Evolutionary conservation across 1,284 basidiomycete species (phyloP).

Genomic region (Ustilago curta): DNA sequence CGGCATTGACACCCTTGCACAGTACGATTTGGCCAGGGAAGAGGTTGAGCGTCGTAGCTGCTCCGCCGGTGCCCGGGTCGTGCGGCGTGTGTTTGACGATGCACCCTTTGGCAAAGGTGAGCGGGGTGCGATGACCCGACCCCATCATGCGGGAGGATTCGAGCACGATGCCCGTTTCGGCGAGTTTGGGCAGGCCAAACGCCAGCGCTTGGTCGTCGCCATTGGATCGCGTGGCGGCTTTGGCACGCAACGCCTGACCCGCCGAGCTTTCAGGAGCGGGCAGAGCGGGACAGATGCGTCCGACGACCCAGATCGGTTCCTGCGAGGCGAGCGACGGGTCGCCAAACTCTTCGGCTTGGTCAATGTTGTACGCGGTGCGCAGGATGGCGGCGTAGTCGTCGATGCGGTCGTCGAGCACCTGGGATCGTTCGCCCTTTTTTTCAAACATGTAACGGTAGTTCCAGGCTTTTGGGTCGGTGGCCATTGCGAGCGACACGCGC

Average conservation of each 20-base stretch:
- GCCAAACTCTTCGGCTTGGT: conserved; percentile 48
- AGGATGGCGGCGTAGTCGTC: conserved; percentile 55
- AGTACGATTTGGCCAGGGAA: conserved; percentile 92
- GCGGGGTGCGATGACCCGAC: conserved; percentile 54
- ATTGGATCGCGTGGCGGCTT: conserved; percentile 4
- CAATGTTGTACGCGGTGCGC: conserved; percentile 50
- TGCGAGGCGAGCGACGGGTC: conserved; percentile 61
- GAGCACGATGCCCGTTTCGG: conserved; percentile 52
- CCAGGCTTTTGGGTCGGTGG: conserved; percentile 63
- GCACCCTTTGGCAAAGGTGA: conserved; percentile 51
- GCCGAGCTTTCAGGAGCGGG: conserved; percentile 25
- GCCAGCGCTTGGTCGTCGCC: conserved; percentile 1
- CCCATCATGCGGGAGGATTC: conserved; percentile 62
- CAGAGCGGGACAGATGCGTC: conserved; percentile 51
- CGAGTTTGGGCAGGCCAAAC: conserved; percentile 35
- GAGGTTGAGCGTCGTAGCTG: conserved; percentile 72
- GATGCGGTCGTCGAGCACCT: conserved; percentile 61
- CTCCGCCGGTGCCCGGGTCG: conserved; percentile 30
- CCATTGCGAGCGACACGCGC: conserved; percentile 62
- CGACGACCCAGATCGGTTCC: conserved; percentile 63
- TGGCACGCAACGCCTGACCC: conserved; percentile 16
- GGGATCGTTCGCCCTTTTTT: conserved; percentile 61
- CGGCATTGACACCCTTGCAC: conserved; percentile 89
- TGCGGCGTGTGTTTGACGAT: conserved; percentile 50
- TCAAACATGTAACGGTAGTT: conserved; percentile 69